Base-by-base conservation (phyloP, 371 early-diverging fungal genomes). In the Batrachochytrium dendrobatidis region DNA sequence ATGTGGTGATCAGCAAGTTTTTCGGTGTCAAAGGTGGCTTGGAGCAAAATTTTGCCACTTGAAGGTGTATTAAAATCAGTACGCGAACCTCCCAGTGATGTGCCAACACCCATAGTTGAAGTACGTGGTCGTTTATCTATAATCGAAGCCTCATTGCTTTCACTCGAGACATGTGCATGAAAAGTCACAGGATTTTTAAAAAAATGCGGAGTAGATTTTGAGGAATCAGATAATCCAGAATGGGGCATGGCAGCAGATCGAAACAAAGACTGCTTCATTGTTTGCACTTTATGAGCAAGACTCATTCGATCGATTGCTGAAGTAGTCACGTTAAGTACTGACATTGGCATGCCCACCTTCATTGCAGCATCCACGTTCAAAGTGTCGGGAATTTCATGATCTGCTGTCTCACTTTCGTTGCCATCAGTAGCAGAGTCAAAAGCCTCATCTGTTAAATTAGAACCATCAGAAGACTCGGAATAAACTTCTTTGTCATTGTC, bases 401-500 rank as follows among this genome's bases (percentile, higher is more conserved):
- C 45, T n/a, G 4, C 35, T 55, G 34, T 8, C 6, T 12, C 26
- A 18, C n/a, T 34, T 17, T 24, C 54, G 8, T 59, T 45, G 30
- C 26, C 25, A 33, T 61, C 61, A n/a, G 26, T 48, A 8, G 25
- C 55, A 28, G 43, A 12, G 29, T 35, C 46, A 20, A 29, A 24
- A 28, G 31, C 56, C 24, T 46, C 50, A 7, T 57, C 6, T 4
- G 31, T 25, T 3, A 48, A 45, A 46, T 18, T 25, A 28, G 28
- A 25, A 48, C 25, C 25, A 18, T 34, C 20, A 17, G 34, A 12
- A 12, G 39, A 39, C 15, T 39, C 39, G 39, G 12, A 39, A n/a
- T 15, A n/a, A 12, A 39, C 39, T n/a, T 39, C 39, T 26, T 56
- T 39, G 12, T 63, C 48, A 33, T 56, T 55, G 34, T 55, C 64